Evolutionary conservation across 345 rosid genomes (phyloP).

Genomic region (Arabis alpina): DNA sequence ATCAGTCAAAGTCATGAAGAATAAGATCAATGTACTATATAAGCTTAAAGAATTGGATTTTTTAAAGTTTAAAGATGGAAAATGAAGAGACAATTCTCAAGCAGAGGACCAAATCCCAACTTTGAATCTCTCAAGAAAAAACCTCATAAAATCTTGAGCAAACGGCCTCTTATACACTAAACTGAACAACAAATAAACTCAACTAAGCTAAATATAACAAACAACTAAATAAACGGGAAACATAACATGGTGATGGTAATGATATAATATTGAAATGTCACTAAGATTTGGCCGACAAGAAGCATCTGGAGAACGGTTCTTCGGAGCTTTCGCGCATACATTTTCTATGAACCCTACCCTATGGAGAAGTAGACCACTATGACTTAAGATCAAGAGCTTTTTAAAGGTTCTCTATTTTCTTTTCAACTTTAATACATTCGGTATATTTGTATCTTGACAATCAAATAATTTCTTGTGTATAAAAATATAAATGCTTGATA

Average conservation of each 20-base stretch:
- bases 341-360: slow-evolving; percentile 11
- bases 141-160: slow-evolving; percentile 48
- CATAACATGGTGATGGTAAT: neutral
- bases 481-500: too few species aligned
- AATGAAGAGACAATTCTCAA: slow-evolving; percentile 23
- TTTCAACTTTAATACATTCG: too few species aligned
- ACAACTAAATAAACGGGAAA: too few species aligned
- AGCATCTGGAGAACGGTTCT: slow-evolving; percentile 40
- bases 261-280: neutral
- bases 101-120: slow-evolving; percentile 59
- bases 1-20: neutral
- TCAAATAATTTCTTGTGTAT: too few species aligned
- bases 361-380: slow-evolving; percentile 42
- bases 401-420: too few species aligned
- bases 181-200: neutral
- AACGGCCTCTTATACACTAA: slow-evolving; percentile 58
- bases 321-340: neutral
- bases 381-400: slow-evolving; percentile 29
- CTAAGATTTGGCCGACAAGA: slow-evolving; percentile 43
- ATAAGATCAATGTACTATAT: neutral
- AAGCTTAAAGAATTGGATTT: neutral
- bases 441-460: too few species aligned
- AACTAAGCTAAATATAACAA: neutral
- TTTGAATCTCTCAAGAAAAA: slow-evolving; percentile 54
- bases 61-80: neutral